These are phyloP conservation scores for Coelastrella sp. DNA, from an alignment of 139 green algal genomes.

Conservation along the genomic window DNA sequence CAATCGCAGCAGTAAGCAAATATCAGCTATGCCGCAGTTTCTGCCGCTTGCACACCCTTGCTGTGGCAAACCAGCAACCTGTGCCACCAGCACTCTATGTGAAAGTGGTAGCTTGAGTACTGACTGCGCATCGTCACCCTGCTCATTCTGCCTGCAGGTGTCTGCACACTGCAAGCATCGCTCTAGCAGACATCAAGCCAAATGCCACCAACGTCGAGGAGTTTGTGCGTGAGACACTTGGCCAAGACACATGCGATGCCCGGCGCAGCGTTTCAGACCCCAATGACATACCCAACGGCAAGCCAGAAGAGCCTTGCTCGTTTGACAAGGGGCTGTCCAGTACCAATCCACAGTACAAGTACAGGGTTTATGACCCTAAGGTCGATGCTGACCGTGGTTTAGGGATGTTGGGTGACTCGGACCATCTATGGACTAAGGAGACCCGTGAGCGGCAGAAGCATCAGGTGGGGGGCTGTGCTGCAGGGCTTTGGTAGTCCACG, in stretches of 20 bases:
- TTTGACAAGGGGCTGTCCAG: constrained; percentile 65
- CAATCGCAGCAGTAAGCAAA: too few relatives aligned
- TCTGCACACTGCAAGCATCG: constrained; percentile 65
- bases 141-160: constrained; percentile 52
- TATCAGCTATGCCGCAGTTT: too few relatives aligned
- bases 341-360: constrained; percentile 58
- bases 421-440: constrained; percentile 72
- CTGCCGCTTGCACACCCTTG: too few relatives aligned
- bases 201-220: constrained; percentile 68
- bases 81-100: too few relatives aligned
- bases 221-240: constrained; percentile 74
- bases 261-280: constrained; percentile 61
- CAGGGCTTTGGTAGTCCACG: too few relatives aligned
- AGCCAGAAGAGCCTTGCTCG: constrained; percentile 55
- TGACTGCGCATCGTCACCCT: too few relatives aligned
- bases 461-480: constrained; percentile 52
- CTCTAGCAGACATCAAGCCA: constrained; percentile 52
- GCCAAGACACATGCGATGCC: constrained; percentile 78
- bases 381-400: constrained; percentile 52
- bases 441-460: constrained; percentile 69
- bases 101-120: too few relatives aligned
- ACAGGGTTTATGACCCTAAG: constrained; percentile 31
- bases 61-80: too few relatives aligned
- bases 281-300: background rate
- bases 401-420: constrained; percentile 66